Base-by-base conservation (phyloP, 352 stramenopile species). In the Globisporangium spinosum region DNA sequence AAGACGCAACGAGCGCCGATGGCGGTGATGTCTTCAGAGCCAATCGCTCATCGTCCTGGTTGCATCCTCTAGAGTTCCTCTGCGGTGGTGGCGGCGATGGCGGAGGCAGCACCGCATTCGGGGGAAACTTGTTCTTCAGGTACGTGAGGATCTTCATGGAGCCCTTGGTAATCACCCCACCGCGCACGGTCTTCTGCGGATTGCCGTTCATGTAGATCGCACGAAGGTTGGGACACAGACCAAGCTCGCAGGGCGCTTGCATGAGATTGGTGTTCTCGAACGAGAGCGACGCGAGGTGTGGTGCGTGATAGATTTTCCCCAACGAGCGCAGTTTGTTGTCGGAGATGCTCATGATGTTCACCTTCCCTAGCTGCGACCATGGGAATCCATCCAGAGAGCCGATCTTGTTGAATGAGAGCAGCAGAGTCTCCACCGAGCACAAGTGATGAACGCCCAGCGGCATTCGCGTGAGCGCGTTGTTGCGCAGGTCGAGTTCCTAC, bases 251-350 rank as follows among this genome's bases (percentile, higher is more conserved):
- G 0, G 84, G 86, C 1, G 94, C 76, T 13, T 74, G 69, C 7
- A 67, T 74, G 32, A 96, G 70, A 54, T 85, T 93, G 65, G 95
- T 97, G 77, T 94, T 96, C 71, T 94, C 84, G 49, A 96, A 84
- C 34, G 83, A 89, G 22, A 97, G 74, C 45, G 84, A 93, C 32
- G 77, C 74, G 20, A 97, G 75, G 12, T 64, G 57, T 29, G 89
- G 83, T 0, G 67, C 64, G n/a, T 85, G 65, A 68, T 90, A 92
- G 34, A 95, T 83, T 0, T 70, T 70, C 23, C 85, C 82, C 13
- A 96, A 74, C 12, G 80, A 87, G 0, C 70, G 70, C 25, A 97
- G 70, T 62, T 87, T 88, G 74, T 95, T 95, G 67, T 94, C 85
- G 15, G 86, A 90, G 49, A 92, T 34, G 54, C 83, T 93, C 34